Percentiles rank a stretch among this genome's conserved stretches.
These are phyloP conservation scores for Lenwebbia sp. DNA, from an alignment of 345 rosid species.

Conservation along the genomic window DNA sequence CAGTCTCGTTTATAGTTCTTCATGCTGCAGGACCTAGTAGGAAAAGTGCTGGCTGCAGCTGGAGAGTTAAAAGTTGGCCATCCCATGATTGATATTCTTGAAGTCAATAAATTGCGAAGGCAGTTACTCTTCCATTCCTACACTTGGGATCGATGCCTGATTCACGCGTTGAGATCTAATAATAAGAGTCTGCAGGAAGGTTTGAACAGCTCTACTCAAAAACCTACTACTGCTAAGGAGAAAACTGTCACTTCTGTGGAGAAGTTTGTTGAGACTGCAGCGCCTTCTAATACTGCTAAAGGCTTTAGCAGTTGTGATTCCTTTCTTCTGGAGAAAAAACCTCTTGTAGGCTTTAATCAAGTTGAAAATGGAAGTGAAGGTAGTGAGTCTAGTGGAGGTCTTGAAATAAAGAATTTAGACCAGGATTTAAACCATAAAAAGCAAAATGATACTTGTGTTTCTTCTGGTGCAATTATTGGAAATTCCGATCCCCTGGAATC, in stretches of 20 bases:
- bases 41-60: slow-evolving; percentile 21
- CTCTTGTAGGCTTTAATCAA: slow-evolving; percentile 18
- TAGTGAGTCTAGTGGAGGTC: slow-evolving; percentile 2
- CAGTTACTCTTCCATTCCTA: slow-evolving; percentile 65
- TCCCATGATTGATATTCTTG: slow-evolving; percentile 68
- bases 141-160: slow-evolving; percentile 78
- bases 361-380: slow-evolving; percentile 10
- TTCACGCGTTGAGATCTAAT: slow-evolving; percentile 39
- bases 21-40: slow-evolving; percentile 41
- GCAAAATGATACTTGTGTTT: slow-evolving; percentile 18
- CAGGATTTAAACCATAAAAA: slow-evolving; percentile 15
- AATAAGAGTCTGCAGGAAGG: slow-evolving; percentile 29
- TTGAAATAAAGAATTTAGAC: slow-evolving; percentile 20
- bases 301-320: slow-evolving; percentile 30
- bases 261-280: slow-evolving; percentile 34
- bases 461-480: slow-evolving; percentile 16
- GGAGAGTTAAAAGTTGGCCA: slow-evolving; percentile 35
- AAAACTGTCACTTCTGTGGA: slow-evolving; percentile 33
- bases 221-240: slow-evolving; percentile 3
- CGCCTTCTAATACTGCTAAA: slow-evolving; percentile 20
- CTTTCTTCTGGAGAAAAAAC: slow-evolving; percentile 18
- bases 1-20: slow-evolving; percentile 14
- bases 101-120: slow-evolving; percentile 68
- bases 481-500: slow-evolving; percentile 25
- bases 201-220: slow-evolving; percentile 16